Conservation (phyloP, 345 rosid genomes). For the Lepidium didymum region DNA sequence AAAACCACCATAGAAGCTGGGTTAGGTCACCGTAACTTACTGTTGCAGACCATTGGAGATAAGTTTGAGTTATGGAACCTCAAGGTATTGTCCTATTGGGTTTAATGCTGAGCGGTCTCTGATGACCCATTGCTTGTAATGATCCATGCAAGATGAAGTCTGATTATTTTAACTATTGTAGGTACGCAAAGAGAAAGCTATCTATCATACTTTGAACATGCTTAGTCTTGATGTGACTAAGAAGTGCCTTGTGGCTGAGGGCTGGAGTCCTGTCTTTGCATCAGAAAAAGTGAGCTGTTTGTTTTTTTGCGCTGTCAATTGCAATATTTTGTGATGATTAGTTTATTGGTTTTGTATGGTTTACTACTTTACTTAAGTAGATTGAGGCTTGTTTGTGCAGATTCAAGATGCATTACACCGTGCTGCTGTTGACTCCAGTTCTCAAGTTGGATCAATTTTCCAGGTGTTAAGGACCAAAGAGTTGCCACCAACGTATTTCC, state of each 20-base stretch:
- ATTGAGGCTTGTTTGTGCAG: conserved; percentile 44
- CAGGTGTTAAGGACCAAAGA: conserved; percentile 73
- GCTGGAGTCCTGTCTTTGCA: conserved; percentile 94
- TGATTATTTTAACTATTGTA: conserved; percentile 19
- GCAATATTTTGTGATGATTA: not conserved
- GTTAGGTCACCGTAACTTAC: conserved; percentile 41
- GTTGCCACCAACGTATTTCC: conserved; percentile 77
- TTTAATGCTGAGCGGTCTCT: not conserved
- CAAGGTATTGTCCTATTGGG: conserved; percentile 34
- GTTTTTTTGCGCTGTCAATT: not conserved
- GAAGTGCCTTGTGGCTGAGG: conserved; percentile 88
- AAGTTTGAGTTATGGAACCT: conserved; percentile 67
- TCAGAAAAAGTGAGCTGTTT: conserved; percentile 55
- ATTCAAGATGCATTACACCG: conserved; percentile 85
- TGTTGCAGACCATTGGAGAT: conserved; percentile 60
- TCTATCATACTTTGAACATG: conserved; percentile 82
- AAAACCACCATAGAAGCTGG: conserved; percentile 77
- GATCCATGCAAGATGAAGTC: not conserved
- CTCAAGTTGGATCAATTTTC: conserved; percentile 82
- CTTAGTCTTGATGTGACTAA: conserved; percentile 92
- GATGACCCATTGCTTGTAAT: not conserved
- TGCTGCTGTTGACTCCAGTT: conserved; percentile 81
- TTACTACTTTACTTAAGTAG: conserved; percentile 16
- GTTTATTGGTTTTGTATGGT: not conserved
- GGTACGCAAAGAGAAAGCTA: conserved; percentile 84